Evolutionary conservation across 805 yeast species (phyloP).

Genomic region (Ogataea corticis): DNA sequence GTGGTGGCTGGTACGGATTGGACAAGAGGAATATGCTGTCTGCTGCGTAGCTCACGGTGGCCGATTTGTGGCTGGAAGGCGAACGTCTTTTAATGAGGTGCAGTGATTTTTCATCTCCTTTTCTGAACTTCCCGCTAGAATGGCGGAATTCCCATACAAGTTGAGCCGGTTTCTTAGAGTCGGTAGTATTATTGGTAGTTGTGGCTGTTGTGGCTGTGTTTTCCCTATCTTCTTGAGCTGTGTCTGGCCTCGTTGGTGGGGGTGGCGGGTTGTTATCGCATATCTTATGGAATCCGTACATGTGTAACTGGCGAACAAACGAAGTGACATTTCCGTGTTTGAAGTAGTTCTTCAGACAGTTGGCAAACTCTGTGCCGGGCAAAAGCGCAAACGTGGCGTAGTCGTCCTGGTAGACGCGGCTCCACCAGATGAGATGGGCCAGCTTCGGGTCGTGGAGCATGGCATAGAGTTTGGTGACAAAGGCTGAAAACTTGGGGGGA

Average conservation of each 20-base stretch:
- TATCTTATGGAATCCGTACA: conserved; percentile 93
- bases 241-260: conserved; percentile 15
- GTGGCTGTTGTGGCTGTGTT: conserved; percentile 2
- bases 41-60: conserved; percentile 6
- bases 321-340: conserved; percentile 93
- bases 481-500: conserved; percentile 52
- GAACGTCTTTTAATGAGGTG: conserved; percentile 50
- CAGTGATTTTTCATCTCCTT: conserved; percentile 46
- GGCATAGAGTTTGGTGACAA: conserved; percentile 62
- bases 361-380: conserved; percentile 64
- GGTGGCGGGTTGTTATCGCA: conserved; percentile 41
- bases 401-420: conserved; percentile 43
- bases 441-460: conserved; percentile 61
- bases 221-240: conserved; percentile 22
- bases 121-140: conserved; percentile 48
- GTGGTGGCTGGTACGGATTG: conserved; percentile 8
- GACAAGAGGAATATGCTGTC: conserved; percentile 6
- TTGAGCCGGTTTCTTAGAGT: conserved; percentile 11
- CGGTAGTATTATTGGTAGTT: too few relatives aligned
- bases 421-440: conserved; percentile 64
- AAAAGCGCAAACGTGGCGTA: conserved; percentile 60
- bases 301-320: conserved; percentile 90
- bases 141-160: conserved; percentile 61
- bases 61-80: conserved; percentile 33
- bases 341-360: conserved; percentile 69